Base-by-base conservation (phyloP, 2,329 filamentous ascomycete species). In the Hypoxylon sp. region DNA sequence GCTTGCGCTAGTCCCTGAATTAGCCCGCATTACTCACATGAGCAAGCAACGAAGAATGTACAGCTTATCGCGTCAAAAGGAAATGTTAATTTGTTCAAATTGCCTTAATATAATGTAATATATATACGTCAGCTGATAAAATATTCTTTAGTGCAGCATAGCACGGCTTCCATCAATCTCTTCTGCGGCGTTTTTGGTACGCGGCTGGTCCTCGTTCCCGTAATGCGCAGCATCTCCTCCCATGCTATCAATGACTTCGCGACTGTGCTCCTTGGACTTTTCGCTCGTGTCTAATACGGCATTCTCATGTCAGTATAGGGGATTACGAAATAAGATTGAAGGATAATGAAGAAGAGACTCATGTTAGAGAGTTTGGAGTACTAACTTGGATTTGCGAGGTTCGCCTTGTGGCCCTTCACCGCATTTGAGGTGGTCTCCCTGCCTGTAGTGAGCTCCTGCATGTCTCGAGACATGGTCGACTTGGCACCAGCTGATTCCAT, bases 381-480 rank as follows among this genome's bases (percentile, higher is more conserved):
- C 75, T 46, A 75, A 84, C 83, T 84, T 8, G 82, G 82, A 66
- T 85, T 85, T 62, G 79, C 78, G 17, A 85, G 69, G 67, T 85
- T 85, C 2, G 83, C 82, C 75, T 84, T 84, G 74, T 84, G 82
- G 13, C 83, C 82, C 39, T 71, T 39, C 3, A 62, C 75, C 27
- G 53, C 48, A 42, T 73, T 72, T 31, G 73, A 75, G 35, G 73
- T 72, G 2, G 62, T 59, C 71, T 78, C 76, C 67, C 72, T 77
- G 44, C 77, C 76, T 53, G 78, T 68, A 24, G 31, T 69, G 59
- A 82, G 74, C 72, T 82, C 80, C 70, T 82, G 75, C 80, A 82
- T 82, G 74, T 82, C 80, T 59, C 78, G 74, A 10, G 80, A 82
- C 65, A 82, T 74, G 71, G 76, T 76, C 37, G 80, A 82, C 69